A percentile compares a stretch with the other conserved stretches of the same genome.
Evolutionary conservation across 1,284 basidiomycete genomes (phyloP).

Genomic region (Vanrija sp.): DNA sequence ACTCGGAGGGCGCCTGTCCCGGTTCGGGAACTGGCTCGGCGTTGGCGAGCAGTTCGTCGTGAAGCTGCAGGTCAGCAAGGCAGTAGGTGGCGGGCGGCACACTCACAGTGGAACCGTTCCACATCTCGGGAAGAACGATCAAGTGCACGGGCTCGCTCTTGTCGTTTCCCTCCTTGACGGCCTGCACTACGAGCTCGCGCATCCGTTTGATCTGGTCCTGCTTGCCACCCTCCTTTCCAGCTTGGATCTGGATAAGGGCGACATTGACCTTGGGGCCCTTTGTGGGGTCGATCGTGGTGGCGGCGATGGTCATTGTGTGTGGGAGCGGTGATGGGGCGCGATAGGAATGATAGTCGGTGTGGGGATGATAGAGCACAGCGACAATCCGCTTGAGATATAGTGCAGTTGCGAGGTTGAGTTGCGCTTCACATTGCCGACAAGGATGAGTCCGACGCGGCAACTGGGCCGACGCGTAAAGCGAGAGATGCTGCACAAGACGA

Average conservation of each 20-base stretch:
- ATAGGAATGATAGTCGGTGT: too few species aligned
- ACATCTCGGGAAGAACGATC: constrained; percentile 16
- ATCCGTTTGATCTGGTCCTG: constrained; percentile 2
- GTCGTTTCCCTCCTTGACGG: constrained; percentile 5
- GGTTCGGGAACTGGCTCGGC: constrained; percentile 8
- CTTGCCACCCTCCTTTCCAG: constrained; percentile 1
- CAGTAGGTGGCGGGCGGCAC: not conserved
- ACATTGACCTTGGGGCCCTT: constrained; percentile 1
- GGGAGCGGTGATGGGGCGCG: too few species aligned
- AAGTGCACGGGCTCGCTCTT: constrained; percentile 1
- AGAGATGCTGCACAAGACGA: too few species aligned
- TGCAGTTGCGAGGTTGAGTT: too few species aligned
- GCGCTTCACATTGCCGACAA: too few species aligned
- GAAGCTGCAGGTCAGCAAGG: not conserved
- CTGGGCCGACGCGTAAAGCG: too few species aligned
- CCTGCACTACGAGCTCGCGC: constrained; percentile 10
- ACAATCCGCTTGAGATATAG: too few species aligned
- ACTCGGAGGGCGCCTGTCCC: not conserved
- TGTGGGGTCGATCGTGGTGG: not conserved
- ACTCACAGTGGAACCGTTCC: constrained; percentile 7
- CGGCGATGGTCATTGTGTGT: not conserved
- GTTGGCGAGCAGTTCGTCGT: constrained; percentile 6
- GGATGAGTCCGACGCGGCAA: too few species aligned
- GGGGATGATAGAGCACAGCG: too few species aligned
- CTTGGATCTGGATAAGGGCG: constrained; percentile 12